These are phyloP conservation scores for Reticulascus tulasneorum DNA, from an alignment of 2,329 filamentous ascomycete genomes.

Conservation along the genomic window DNA sequence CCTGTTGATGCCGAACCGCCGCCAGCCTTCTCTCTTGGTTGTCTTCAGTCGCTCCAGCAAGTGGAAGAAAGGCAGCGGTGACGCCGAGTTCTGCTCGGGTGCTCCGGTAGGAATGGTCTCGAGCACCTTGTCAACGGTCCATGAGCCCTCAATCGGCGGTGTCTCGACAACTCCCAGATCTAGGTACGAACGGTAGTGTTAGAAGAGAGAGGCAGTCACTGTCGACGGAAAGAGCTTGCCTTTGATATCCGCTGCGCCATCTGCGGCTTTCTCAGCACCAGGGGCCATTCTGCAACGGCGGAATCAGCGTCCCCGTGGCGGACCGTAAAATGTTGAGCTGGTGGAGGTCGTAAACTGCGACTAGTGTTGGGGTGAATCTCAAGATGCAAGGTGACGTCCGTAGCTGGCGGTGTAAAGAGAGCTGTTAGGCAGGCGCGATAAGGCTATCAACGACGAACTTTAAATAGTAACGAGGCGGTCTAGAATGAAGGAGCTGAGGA, in stretches of 20 bases:
- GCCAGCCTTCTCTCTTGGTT: conserved; percentile 93
- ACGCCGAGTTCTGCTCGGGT: conserved; percentile 56
- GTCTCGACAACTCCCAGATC: conserved; percentile 19
- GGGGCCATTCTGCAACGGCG: too few species aligned
- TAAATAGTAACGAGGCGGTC: too few species aligned
- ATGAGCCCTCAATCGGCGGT: conserved; percentile 17
- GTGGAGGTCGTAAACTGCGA: too few species aligned
- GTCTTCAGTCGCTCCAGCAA: conserved; percentile 92
- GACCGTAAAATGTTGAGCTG: too few species aligned
- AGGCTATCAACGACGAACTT: too few species aligned
- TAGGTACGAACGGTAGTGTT: conserved; percentile 4
- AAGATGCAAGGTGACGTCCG: too few species aligned
- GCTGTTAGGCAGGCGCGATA: too few species aligned
- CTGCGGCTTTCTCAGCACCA: conserved; percentile 1
- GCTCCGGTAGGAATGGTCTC: conserved; percentile 32
- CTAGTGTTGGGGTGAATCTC: too few species aligned
- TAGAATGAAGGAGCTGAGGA: too few species aligned
- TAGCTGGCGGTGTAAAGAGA: too few species aligned
- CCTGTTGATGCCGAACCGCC: conserved; percentile 72
- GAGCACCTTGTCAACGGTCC: conserved; percentile 19
- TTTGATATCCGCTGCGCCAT: conserved; percentile 10
- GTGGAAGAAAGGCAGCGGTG: conserved; percentile 90
- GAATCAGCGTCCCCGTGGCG: too few species aligned
- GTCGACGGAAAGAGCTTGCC: not conserved
- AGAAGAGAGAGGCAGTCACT: not conserved